Percentiles rank a stretch among this genome's conserved stretches.
These are phyloP conservation scores for Chara braunii DNA, from an alignment of 139 green algal genomes.

Conservation along the genomic window DNA sequence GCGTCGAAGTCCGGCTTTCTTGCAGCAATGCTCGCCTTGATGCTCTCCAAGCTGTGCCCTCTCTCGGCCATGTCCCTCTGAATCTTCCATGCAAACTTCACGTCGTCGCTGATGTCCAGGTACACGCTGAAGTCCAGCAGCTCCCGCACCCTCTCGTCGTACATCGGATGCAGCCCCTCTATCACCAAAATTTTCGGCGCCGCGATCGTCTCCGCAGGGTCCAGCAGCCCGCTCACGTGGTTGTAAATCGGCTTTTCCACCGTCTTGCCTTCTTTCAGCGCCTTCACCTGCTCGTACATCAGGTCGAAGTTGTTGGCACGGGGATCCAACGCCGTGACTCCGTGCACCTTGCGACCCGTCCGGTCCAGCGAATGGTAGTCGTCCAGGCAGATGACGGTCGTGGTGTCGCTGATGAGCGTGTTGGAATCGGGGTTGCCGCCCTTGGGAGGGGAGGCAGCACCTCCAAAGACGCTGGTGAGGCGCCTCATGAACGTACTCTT, in stretches of 20 bases:
- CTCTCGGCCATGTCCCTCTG: constrained; percentile 96
- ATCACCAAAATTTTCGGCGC: constrained; percentile 83
- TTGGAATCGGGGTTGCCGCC: constrained; percentile 88
- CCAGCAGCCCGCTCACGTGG: constrained; percentile 92
- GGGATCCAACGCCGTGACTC: constrained; percentile 86
- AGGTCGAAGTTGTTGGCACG: constrained; percentile 97
- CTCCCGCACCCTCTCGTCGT: constrained; percentile 88
- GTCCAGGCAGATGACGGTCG: constrained; percentile 99
- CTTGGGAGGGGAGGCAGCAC: constrained; percentile 73
- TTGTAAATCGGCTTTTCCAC: constrained; percentile 99
- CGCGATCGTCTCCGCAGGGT: constrained; percentile 85
- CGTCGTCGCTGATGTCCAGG: constrained; percentile 97
- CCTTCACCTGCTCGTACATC: constrained; percentile 96
- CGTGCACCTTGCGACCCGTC: constrained; percentile 77
- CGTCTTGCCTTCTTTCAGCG: constrained; percentile 91
- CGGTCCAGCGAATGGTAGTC: constrained; percentile 97
- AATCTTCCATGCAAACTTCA: constrained; percentile 99
- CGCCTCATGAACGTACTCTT: constrained; percentile 99
- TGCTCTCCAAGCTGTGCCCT: constrained; percentile 93
- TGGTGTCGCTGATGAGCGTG: constrained; percentile 96
- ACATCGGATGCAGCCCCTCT: constrained; percentile 93
- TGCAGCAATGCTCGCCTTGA: constrained; percentile 95
- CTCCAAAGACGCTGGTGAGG: constrained; percentile 95
- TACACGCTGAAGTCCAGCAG: constrained; percentile 99
- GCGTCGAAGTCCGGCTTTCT: constrained; percentile 99